Conservation (phyloP, 352 stramenopile genomes). For the Globisporangium okanoganense region DNA sequence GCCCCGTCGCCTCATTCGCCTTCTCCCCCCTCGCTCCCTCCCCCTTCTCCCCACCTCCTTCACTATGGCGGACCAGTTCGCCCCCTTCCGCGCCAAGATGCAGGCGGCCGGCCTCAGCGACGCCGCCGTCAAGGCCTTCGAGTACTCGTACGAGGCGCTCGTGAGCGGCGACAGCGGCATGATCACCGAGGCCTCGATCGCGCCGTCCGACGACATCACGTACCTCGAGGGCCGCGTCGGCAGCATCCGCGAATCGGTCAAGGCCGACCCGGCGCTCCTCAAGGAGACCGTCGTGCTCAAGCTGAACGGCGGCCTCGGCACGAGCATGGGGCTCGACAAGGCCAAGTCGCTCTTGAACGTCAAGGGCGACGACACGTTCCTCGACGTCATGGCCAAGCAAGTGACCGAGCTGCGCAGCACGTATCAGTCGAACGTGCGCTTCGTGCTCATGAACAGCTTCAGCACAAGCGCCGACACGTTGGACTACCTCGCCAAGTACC, state of each 20-base stretch:
- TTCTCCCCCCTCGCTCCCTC: conserved; percentile 8
- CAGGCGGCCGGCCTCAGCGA: conserved; percentile 91
- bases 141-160: conserved; percentile 96
- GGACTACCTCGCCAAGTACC: conserved; percentile 87
- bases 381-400: conserved; percentile 88
- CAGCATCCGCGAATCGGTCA: conserved; percentile 74
- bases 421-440: conserved; percentile 91
- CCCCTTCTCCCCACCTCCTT: not conserved
- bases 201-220: conserved; percentile 68
- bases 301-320: conserved; percentile 84
- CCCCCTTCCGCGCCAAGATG: conserved; percentile 95
- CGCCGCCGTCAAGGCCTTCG: conserved; percentile 96
- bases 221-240: conserved; percentile 78
- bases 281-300: conserved; percentile 88
- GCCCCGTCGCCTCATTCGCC: conserved; percentile 2
- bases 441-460: conserved; percentile 90
- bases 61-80: conserved; percentile 52
- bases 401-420: conserved; percentile 93
- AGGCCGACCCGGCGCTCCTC: conserved; percentile 61
- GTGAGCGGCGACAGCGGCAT: conserved; percentile 93
- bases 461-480: conserved; percentile 83
- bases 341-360: conserved; percentile 93
- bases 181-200: conserved; percentile 95
- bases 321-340: conserved; percentile 93
- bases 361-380: conserved; percentile 93